Percentiles rank a stretch among this genome's conserved stretches.
These are phyloP conservation scores for Irpex sp. DNA, from an alignment of 1,284 basidiomycete genomes.

Conservation along the genomic window DNA sequence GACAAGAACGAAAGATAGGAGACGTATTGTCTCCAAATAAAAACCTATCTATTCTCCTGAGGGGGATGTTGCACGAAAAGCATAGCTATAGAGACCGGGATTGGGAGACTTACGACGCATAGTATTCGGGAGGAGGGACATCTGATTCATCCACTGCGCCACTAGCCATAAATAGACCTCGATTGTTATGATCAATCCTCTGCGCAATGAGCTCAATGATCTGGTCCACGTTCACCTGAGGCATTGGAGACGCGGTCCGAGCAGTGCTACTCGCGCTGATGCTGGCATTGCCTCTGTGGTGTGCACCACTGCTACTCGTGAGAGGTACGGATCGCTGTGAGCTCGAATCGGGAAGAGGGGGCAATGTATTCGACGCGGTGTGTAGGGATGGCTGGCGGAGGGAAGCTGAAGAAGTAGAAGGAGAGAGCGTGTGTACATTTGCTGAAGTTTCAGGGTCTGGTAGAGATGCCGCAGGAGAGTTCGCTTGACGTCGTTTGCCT, in stretches of 20 bases:
- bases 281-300: not conserved
- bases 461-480: not conserved
- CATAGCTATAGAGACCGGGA: no score
- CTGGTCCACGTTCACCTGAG: slow-evolving; percentile 4
- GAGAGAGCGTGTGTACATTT: no score
- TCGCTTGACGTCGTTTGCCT: not conserved
- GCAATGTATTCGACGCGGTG: not conserved
- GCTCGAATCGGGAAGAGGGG: no score
- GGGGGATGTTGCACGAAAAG: no score
- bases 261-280: not conserved
- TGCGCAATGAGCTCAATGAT: slow-evolving; percentile 11
- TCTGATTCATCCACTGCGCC: not conserved
- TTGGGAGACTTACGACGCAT: no score
- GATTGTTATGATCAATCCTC: slow-evolving; percentile 3
- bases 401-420: not conserved
- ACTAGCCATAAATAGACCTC: not conserved
- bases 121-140: not conserved
- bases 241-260: not conserved
- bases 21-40: no score
- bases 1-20: no score
- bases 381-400: not conserved
- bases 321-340: not conserved
- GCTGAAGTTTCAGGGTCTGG: no score
- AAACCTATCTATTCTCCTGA: no score
- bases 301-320: not conserved